Evolutionary conservation across 1,284 basidiomycete species (phyloP), one percentile per base, ranked within the genome.

Genomic region (Veloboletus limbatus): DNA sequence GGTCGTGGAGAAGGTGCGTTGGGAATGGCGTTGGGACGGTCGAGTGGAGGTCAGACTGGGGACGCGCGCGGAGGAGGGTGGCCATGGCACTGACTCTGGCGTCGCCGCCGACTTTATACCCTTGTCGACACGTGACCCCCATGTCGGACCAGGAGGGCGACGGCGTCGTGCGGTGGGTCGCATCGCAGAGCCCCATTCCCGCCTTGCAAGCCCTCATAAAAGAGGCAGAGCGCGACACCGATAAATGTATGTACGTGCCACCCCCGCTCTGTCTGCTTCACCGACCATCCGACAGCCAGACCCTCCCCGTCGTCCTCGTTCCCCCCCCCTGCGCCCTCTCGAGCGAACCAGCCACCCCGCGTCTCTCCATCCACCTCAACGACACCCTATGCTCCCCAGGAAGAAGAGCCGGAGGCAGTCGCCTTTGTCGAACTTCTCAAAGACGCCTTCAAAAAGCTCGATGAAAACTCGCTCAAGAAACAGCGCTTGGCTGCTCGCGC

Each of bases 21-120:
- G 70, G 71, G 35, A 73, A 72, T 0, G 71, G 71, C 4, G 58
- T 51, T 14, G 70, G 71, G 8, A 72, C 40, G 11, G 24, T 2
- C 18, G 55, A 18, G 24, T 22, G 25, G 4, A 33, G 21, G 22
- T 43, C 34, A 7, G 13, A 4, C 14, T n/a, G n/a, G 14, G 20
- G 8, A 24, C 45, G 43, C 6, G 22, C 28, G 34, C 56, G 63
- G 9, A 48, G 33, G 40, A 67, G 63, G 34, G 66, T 67, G 14
- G 62, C 64, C 62, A 45, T 45, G n/a, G n/a, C n/a, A n/a, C n/a
- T n/a, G n/a, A n/a, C n/a, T n/a, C n/a, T n/a, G n/a, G n/a, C n/a
- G n/a, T n/a, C n/a, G n/a, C n/a, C n/a, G n/a, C n/a, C n/a, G n/a
- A n/a, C n/a, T n/a, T n/a, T n/a, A n/a, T n/a, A n/a, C n/a, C n/a